Evolutionary conservation across 78 protist species (phyloP), one percentile per base, ranked within the genome.

Genomic region (Dictyostelium purpureum): DNA sequence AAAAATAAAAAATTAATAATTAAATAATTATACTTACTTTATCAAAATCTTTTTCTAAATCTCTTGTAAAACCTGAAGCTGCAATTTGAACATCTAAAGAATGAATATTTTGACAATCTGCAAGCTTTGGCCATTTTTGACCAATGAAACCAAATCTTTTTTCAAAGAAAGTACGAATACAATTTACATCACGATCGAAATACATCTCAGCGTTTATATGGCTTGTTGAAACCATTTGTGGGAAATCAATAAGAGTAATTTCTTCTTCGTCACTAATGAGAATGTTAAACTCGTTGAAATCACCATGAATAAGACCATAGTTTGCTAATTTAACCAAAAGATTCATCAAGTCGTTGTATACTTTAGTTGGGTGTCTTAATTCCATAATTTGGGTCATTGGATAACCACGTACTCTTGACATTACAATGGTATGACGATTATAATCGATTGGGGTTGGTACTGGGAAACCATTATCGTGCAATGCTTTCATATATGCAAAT

Each of bases 231-330:
- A 98, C 89, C 99, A 99, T 98, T 54, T 99, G 99, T 9, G 99
- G 99, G 66, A 99, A 99, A 82, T 99, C 99, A 80, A 99, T 99
- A 16, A 99, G 5, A 4, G 95, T 93, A 0, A 98, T 43, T n/a
- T 67, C 47, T 21, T 85, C 96, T 4, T 96, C 95, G 35, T 97
- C 99, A 61, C 90, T 76, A 42, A 97, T 28, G 57, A 99, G 76
- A 14, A 99, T 28, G 87, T 99, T 99, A 85, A 99, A 99, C 77
- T 99, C 99, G 80, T 99, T 99, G 94, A 98, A 99, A 82, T 99
- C 99, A 40, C 99, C 95, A 73, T 99, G 99, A 80, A 99, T 94
- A n/a, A 99, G 82, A 1, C 99, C 99, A 40, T 76, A 56, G 45
- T 61, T 33, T 10, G 98, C 99, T 7, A 98, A 37, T 12, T 87